Conservation (phyloP, 306 rosid genomes). For the Comarum palustre region DNA sequence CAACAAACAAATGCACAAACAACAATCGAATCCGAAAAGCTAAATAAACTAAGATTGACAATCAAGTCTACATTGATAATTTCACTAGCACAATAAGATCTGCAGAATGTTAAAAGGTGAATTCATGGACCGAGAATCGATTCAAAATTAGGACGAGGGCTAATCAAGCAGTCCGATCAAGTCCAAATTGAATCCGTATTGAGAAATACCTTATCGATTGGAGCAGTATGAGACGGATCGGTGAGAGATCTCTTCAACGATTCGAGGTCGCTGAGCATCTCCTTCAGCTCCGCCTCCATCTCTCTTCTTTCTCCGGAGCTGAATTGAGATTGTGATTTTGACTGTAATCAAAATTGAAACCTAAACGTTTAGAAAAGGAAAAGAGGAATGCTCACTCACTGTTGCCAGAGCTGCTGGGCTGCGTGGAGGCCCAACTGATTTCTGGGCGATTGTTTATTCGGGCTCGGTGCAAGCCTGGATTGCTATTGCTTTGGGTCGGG, state of each 20-base stretch:
- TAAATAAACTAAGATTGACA: neutral
- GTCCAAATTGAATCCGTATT: neutral
- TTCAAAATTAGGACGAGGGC: neutral
- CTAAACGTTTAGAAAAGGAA: neutral
- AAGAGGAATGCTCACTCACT: neutral
- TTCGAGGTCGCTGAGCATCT: constrained; percentile 63
- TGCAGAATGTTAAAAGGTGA: neutral
- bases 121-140: neutral
- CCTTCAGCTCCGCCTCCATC: constrained; percentile 75
- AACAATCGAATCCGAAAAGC: neutral
- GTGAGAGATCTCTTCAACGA: constrained; percentile 62
- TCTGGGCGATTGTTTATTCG: neutral
- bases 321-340: constrained; percentile 4
- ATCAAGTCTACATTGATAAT: neutral
- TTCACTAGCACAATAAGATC: neutral
- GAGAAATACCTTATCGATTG: constrained; percentile 53
- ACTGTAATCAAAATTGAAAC: neutral
- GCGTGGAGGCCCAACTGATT: neutral
- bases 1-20: neutral
- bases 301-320: constrained; percentile 14
- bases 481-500: no score
- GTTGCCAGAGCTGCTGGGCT: neutral
- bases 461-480: no score
- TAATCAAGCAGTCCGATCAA: neutral
- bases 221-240: constrained; percentile 56